phyloP scores from a whole-genome alignment of 2,329 filamentous ascomycete genomes.

The Didymella lethalis region DNA sequence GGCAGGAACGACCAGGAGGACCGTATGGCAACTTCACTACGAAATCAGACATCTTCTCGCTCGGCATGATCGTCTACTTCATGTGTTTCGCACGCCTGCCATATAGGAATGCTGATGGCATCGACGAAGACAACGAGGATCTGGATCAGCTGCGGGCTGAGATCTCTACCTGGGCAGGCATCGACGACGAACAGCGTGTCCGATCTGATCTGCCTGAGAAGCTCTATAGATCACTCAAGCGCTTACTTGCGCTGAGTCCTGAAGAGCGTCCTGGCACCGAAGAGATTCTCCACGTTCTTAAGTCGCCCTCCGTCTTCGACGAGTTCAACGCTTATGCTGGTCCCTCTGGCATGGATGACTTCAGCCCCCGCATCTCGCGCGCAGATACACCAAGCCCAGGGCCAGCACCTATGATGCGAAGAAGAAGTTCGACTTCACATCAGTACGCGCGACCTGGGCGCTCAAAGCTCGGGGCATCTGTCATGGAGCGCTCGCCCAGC shows the following conservation, averaged over 20 bases:
- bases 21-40: conserved; percentile 91
- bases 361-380: conserved; percentile 54
- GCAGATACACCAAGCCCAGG: conserved; percentile 53
- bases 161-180: conserved; percentile 86
- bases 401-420: conserved; percentile 35
- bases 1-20: conserved; percentile 68
- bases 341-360: conserved; percentile 41
- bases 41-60: conserved; percentile 97
- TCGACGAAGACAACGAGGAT: conserved; percentile 92
- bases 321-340: conserved; percentile 53
- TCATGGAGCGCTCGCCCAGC: conserved; percentile 47
- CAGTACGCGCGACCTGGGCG: conserved; percentile 43
- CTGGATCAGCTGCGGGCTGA: conserved; percentile 84
- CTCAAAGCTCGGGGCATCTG: conserved; percentile 46
- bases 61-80: conserved; percentile 98
- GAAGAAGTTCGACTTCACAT: conserved; percentile 29
- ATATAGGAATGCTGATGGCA: conserved; percentile 81
- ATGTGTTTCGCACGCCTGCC: conserved; percentile 93
- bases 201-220: conserved; percentile 84
- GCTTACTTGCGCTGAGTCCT: conserved; percentile 79
- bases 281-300: conserved; percentile 82
- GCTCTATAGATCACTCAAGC: conserved; percentile 84
- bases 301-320: conserved; percentile 66
- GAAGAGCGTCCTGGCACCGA: conserved; percentile 80
- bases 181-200: conserved; percentile 76